phyloP scores from a whole-genome alignment of 164 flowering plant genomes.

The Akebia trifoliata region DNA sequence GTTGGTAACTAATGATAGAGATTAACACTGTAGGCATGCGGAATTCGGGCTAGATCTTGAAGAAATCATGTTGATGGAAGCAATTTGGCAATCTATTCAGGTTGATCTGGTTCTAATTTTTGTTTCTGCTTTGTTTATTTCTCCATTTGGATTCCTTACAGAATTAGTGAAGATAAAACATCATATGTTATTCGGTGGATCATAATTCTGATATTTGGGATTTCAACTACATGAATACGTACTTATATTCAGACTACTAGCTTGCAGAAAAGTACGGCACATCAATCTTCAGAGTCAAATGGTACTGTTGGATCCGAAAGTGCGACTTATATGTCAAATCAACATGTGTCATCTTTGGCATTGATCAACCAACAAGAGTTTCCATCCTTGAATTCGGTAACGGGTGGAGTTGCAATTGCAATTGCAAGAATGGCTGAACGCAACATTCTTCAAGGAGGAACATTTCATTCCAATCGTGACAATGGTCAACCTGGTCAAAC shows the following conservation, averaged over 20 bases:
- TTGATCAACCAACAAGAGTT: neutral
- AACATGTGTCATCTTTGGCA: slow-evolving; percentile 6
- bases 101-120: slow-evolving; percentile 9
- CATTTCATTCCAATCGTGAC: slow-evolving; percentile 6
- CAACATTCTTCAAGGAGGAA: slow-evolving; percentile 10
- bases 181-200: neutral
- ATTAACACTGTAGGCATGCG: slow-evolving; percentile 12
- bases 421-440: slow-evolving; percentile 23
- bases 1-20: too few species aligned
- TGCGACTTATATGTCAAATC: slow-evolving; percentile 6
- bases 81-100: slow-evolving; percentile 34
- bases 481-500: neutral
- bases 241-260: slow-evolving; percentile 13
- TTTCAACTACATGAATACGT: neutral
- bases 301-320: slow-evolving; percentile 3
- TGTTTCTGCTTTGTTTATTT: neutral
- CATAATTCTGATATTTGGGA: neutral
- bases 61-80: slow-evolving; percentile 33
- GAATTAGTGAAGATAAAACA: neutral
- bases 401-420: slow-evolving; percentile 23
- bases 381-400: slow-evolving; percentile 11
- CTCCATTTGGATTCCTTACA: neutral
- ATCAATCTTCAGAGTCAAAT: slow-evolving; percentile 12
- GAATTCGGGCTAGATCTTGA: slow-evolving; percentile 26
- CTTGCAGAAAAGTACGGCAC: slow-evolving; percentile 8